These are phyloP conservation scores for Arthrobotrys entomopaga DNA, from an alignment of 2,329 filamentous ascomycete genomes.

Conservation along the genomic window DNA sequence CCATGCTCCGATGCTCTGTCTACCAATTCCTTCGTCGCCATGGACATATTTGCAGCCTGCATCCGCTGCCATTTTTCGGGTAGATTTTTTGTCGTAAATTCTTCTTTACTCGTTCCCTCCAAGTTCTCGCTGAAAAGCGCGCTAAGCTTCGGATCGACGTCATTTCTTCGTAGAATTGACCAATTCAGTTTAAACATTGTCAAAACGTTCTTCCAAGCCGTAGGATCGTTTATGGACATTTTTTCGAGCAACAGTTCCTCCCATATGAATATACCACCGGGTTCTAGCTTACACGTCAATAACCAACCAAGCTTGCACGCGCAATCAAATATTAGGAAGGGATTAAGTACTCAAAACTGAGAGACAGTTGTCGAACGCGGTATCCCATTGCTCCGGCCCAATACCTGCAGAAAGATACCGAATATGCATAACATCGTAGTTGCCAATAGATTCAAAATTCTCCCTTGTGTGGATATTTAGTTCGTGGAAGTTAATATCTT, in stretches of 20 bases:
- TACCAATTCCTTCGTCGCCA: constrained; percentile 28
- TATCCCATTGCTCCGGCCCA: constrained; percentile 40
- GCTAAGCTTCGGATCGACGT: constrained; percentile 34
- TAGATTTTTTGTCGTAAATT: constrained; percentile 25
- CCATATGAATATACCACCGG: constrained; percentile 22
- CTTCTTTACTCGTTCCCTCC: constrained; percentile 16
- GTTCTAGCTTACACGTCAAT: constrained; percentile 11
- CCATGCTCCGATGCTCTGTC: constrained; percentile 23
- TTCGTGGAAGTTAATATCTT: constrained; percentile 21
- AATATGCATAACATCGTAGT: constrained; percentile 36
- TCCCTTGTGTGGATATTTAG: constrained; percentile 24
- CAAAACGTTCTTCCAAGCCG: constrained; percentile 25
- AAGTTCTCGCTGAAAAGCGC: constrained; percentile 20
- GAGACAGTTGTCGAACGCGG: constrained; percentile 23
- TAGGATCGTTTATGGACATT: constrained; percentile 24
- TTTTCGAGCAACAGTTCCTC: constrained; percentile 36
- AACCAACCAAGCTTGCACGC: neutral
- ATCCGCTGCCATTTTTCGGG: constrained; percentile 32
- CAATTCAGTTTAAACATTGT: constrained; percentile 32
- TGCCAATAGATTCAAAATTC: constrained; percentile 12
- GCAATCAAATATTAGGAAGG: neutral
- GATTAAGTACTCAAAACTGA: constrained; percentile 23
- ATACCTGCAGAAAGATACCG: constrained; percentile 33
- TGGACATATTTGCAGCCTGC: constrained; percentile 33
- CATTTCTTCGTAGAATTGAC: constrained; percentile 34